Percentiles rank a stretch among this genome's conserved stretches.
These are phyloP conservation scores for Microdochium nivale DNA, from an alignment of 2,329 filamentous ascomycete genomes.

Conservation along the genomic window DNA sequence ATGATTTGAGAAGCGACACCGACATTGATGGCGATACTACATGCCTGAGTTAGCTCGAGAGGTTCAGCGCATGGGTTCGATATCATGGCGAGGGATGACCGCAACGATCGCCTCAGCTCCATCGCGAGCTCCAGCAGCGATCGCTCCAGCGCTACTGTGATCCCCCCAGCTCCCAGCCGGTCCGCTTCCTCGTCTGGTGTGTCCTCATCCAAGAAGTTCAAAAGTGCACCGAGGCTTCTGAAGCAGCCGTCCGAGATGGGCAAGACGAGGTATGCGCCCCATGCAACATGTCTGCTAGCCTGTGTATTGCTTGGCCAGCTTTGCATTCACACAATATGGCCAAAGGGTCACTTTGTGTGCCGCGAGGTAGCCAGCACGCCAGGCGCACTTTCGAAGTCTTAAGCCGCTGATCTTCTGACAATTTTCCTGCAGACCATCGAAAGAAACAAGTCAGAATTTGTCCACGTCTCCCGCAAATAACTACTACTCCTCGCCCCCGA, in stretches of 20 bases:
- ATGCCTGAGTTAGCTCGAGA: slow-evolving; percentile 5
- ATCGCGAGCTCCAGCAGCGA: slow-evolving; percentile 59
- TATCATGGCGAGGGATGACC: slow-evolving; percentile 62
- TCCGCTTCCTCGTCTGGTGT: slow-evolving; percentile 20
- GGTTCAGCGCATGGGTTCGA: background rate
- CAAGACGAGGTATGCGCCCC: slow-evolving; percentile 32
- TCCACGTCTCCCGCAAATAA: slow-evolving; percentile 19
- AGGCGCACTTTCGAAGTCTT: background rate
- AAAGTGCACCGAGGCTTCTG: slow-evolving; percentile 32
- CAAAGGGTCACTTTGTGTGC: too few species aligned
- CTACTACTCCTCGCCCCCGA: slow-evolving; percentile 2
- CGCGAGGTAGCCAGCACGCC: background rate
- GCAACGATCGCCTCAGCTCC: slow-evolving; percentile 55
- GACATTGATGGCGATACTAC: slow-evolving; percentile 17
- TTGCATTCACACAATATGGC: too few species aligned
- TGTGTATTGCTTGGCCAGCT: too few species aligned
- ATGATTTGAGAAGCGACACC: slow-evolving; percentile 9
- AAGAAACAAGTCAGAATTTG: slow-evolving; percentile 16
- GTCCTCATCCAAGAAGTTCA: slow-evolving; percentile 22
- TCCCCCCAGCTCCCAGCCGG: slow-evolving; percentile 29
- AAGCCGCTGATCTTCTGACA: background rate
- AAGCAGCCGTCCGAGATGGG: slow-evolving; percentile 45
- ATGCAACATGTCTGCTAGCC: too few species aligned
- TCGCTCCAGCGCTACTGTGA: slow-evolving; percentile 57
- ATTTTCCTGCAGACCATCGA: background rate